Conservation (phyloP, 805 yeast species). For the Ogataea kodamae region DNA sequence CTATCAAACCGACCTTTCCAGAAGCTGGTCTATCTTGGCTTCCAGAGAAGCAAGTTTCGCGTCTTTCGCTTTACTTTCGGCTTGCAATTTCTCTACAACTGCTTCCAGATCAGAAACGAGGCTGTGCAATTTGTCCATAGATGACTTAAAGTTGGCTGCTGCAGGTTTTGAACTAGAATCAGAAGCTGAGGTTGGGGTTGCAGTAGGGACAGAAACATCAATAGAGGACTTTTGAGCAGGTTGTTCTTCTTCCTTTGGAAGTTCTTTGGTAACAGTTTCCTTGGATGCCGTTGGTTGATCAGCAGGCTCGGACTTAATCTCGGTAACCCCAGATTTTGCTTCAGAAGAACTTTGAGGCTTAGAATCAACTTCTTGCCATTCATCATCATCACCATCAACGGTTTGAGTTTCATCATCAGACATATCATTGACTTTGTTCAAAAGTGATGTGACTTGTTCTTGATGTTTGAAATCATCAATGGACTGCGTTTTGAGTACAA, state of each 20-base stretch:
- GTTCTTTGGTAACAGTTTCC: background rate
- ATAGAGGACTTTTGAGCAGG: slow-evolving; percentile 8
- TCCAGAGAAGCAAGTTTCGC: slow-evolving; percentile 56
- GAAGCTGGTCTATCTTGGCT: slow-evolving; percentile 53
- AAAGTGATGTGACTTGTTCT: slow-evolving; percentile 43
- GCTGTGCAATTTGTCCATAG: slow-evolving; percentile 62
- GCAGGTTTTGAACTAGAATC: slow-evolving; percentile 30
- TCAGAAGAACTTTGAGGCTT: background rate
- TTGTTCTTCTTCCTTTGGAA: slow-evolving; percentile 12
- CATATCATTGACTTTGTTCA: slow-evolving; percentile 41
- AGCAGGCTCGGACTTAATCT: background rate
- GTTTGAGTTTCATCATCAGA: slow-evolving; percentile 40
- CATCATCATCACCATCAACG: slow-evolving; percentile 29
- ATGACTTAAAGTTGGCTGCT: slow-evolving; percentile 65
- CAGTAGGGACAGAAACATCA: slow-evolving; percentile 17
- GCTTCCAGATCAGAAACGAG: slow-evolving; percentile 57
- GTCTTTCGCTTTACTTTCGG: slow-evolving; percentile 62
- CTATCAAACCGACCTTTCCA: slow-evolving; percentile 35
- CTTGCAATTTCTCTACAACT: slow-evolving; percentile 48
- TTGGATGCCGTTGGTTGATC: background rate
- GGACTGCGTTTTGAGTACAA: slow-evolving; percentile 2
- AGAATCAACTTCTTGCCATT: slow-evolving; percentile 24
- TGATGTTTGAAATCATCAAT: slow-evolving; percentile 47
- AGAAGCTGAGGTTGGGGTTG: slow-evolving; percentile 35
- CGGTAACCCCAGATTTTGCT: slow-evolving; percentile 1